Base-by-base conservation (phyloP, 371 early-diverging fungal genomes). In the Apophysomyces ossiformis region DNA sequence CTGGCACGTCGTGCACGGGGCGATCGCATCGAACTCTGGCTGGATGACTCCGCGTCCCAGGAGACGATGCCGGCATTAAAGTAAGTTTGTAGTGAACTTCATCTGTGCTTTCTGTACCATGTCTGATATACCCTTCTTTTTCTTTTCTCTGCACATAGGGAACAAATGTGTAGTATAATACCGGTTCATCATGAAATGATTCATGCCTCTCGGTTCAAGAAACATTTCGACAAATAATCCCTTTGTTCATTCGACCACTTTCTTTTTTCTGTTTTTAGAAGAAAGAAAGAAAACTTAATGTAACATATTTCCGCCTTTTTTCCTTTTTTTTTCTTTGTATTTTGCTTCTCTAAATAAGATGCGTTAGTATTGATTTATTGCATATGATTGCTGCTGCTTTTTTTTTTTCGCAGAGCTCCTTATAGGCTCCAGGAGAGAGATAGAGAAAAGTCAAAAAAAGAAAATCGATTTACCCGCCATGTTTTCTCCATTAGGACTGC, bases 11-110 rank as follows among this genome's bases (percentile, higher is more conserved):
- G 85, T 54, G 56, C 72, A 9, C 74, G 86, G 15, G 84, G 85
- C 44, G 86, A 87, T 70, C 81, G 87, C n/a, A 71, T 87, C 7
- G 87, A 87, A 41, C 67, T 87, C 1, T 87, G 87, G 87, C 61
- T 85, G 4, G 81, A 84, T 44, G 67, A 61, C 5, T 62, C 62
- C 16, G 65, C 62, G 26, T 57, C 73, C 3, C 45, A 37, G 13
- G 63, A 58, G n/a, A 66, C 66, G 5, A 65, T 78, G 32, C 57
- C 69, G n/a, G 37, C 36, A 8, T 56, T 76, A 43, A 74, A 74
- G 77, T 76, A 76, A 69, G 72, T 74, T 65, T 41, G 41, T 4
- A 41, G 2, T 41, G 32, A 26, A 41, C 13, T 41, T 44, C 58
- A 44, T 41, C 46, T 46, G 18, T 26, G 66, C 18, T 67, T 73